These are phyloP conservation scores for Saxispiralis lemnorum DNA, from an alignment of 495 filamentous ascomycete species.

Conservation along the genomic window DNA sequence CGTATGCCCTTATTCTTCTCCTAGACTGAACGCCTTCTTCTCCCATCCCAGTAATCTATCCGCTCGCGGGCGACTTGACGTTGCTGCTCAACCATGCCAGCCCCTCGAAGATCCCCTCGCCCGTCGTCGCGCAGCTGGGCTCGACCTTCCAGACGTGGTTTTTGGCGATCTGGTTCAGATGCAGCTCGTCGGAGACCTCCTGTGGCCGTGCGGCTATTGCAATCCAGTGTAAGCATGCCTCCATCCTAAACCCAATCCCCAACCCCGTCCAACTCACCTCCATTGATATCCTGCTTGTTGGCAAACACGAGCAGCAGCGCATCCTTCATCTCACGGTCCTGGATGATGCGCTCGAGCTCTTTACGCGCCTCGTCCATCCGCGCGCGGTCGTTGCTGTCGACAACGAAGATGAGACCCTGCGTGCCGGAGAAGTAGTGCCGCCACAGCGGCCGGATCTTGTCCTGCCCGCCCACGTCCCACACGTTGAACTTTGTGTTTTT, in stretches of 20 bases:
- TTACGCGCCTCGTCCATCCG: constrained; percentile 78
- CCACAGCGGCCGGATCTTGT: constrained; percentile 97
- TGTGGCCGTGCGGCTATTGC: constrained; percentile 30
- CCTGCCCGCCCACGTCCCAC: constrained; percentile 98
- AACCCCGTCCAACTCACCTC: constrained; percentile 35
- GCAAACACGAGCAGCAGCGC: constrained; percentile 85
- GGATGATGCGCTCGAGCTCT: constrained; percentile 87
- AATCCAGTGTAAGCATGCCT: neutral
- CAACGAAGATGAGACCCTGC: constrained; percentile 93
- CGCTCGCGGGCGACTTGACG: constrained; percentile 10
- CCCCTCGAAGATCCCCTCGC: constrained; percentile 86
- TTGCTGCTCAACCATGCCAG: constrained; percentile 28
- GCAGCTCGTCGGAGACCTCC: constrained; percentile 70
- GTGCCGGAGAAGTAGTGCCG: constrained; percentile 98
- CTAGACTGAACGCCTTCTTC: too few relatives aligned
- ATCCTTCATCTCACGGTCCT: constrained; percentile 96
- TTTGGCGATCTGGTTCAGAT: constrained; percentile 61
- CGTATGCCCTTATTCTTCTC: too few relatives aligned
- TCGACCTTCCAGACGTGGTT: constrained; percentile 93
- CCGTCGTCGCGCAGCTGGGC: constrained; percentile 84
- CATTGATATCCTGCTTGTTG: constrained; percentile 87
- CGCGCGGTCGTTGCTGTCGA: constrained; percentile 74
- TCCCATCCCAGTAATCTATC: neutral
- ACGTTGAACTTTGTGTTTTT: constrained; percentile 99
- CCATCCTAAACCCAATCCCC: neutral